Conservation (phyloP, 352 stramenopile genomes). For the Phytophthora lateralis region DNA sequence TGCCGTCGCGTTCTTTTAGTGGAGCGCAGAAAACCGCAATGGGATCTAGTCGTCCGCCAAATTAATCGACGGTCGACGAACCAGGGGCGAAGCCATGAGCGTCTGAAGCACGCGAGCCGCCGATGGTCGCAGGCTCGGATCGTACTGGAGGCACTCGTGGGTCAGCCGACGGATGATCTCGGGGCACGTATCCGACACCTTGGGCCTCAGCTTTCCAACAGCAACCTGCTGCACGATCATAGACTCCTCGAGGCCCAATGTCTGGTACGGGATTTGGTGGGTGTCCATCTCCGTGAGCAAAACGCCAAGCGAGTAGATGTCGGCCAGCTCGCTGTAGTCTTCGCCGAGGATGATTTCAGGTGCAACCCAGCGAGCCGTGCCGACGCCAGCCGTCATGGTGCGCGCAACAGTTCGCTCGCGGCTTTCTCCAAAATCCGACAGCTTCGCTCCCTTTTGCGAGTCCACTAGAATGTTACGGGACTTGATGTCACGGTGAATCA, state of each 20-base stretch:
- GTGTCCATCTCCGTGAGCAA: conserved; percentile 75
- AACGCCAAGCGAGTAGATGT: conserved; percentile 80
- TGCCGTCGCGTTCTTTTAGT: conserved; percentile 29
- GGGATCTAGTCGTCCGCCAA: conserved; percentile 44
- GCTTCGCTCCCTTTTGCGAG: conserved; percentile 69
- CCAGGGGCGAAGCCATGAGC: conserved; percentile 67
- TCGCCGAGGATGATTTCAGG: conserved; percentile 83
- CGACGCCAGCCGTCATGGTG: conserved; percentile 79
- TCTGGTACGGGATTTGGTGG: conserved; percentile 75
- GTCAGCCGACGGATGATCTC: conserved; percentile 81
- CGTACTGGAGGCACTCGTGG: conserved; percentile 83
- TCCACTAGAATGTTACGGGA: conserved; percentile 91
- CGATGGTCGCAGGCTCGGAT: conserved; percentile 69
- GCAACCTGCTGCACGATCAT: conserved; percentile 85
- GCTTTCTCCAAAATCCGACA: conserved; percentile 80
- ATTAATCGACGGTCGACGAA: conserved; percentile 53
- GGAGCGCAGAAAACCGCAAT: conserved; percentile 16
- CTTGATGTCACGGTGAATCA: conserved; percentile 94
- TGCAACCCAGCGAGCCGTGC: conserved; percentile 76
- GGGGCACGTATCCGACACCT: conserved; percentile 75
- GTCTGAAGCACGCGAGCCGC: conserved; percentile 75
- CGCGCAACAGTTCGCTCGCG: conserved; percentile 74
- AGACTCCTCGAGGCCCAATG: conserved; percentile 67
- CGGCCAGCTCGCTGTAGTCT: conserved; percentile 71
- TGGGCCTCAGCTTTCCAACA: conserved; percentile 76